These are phyloP conservation scores for Auriculariales sp. DNA, from an alignment of 768 basidiomycete genomes.

Conservation along the genomic window DNA sequence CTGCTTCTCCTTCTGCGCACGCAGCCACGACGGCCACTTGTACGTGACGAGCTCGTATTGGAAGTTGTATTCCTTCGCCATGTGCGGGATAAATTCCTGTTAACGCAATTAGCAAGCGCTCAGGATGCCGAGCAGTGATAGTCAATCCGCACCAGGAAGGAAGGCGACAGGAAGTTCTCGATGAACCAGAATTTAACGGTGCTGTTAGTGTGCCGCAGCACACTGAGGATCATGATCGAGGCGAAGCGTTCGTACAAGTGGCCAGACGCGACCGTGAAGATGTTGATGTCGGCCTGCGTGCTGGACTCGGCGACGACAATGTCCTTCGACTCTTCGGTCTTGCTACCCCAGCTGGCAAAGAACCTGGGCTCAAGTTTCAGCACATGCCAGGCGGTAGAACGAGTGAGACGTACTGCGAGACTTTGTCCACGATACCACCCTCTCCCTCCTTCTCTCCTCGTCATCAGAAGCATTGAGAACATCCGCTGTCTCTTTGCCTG, in stretches of 20 bases:
- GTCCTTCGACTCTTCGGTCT: constrained; percentile 6
- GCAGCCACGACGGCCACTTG: constrained; percentile 98
- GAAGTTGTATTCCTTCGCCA: constrained; percentile 84
- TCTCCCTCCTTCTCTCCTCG: too few relatives aligned
- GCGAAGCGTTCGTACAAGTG: constrained; percentile 95
- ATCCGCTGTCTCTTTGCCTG: constrained; percentile 72
- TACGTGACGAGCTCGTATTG: constrained; percentile 96
- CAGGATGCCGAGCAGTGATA: not conserved
- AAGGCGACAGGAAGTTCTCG: constrained; percentile 95
- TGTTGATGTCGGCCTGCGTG: constrained; percentile 84
- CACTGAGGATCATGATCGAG: constrained; percentile 96
- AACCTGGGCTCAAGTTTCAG: constrained; percentile 38
- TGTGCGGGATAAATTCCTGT: constrained; percentile 88
- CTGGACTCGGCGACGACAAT: constrained; percentile 9
- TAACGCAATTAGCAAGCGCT: not conserved
- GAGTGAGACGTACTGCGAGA: not conserved
- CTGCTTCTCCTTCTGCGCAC: constrained; percentile 95
- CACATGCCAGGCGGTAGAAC: constrained; percentile 6
- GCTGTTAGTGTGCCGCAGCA: constrained; percentile 84
- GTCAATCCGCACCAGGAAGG: constrained; percentile 59
- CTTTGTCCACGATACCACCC: not conserved
- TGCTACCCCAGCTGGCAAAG: constrained; percentile 10
- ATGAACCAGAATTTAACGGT: constrained; percentile 99
- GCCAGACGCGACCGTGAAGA: constrained; percentile 97
- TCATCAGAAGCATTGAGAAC: constrained; percentile 36